A percentile compares a stretch with the other conserved stretches of the same genome.
Conservation (phyloP, 176 grass and related monocot species). For the Olyra latifolia region DNA sequence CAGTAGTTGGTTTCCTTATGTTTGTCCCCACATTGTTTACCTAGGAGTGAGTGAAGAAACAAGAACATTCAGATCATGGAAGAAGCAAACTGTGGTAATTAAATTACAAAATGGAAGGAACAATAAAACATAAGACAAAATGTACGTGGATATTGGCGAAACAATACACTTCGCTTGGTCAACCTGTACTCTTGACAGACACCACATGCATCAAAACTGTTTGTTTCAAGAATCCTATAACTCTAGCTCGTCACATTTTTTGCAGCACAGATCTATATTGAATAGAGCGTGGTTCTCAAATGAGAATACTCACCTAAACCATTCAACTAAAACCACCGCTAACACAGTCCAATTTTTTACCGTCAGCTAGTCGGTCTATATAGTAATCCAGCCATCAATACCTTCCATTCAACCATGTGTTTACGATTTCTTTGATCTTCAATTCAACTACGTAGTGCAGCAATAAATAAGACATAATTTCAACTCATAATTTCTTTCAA, state of each 20-base stretch:
- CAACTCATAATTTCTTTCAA: not conserved
- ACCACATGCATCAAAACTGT: not conserved
- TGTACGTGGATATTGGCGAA: not conserved
- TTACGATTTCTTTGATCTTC: not conserved
- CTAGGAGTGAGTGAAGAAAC: conserved; percentile 38
- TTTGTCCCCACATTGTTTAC: conserved; percentile 89
- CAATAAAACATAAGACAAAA: not conserved
- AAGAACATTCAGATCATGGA: not conserved
- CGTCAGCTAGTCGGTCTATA: not conserved
- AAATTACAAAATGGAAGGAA: not conserved
- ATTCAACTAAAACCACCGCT: not conserved
- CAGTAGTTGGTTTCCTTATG: conserved; percentile 55
- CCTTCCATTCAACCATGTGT: not conserved
- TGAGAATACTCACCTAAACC: too few relatives aligned
- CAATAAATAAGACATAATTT: not conserved
- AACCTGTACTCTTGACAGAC: not conserved
- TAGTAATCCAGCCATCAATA: not conserved
- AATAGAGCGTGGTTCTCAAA: too few relatives aligned
- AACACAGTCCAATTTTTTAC: not conserved
- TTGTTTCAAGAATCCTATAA: not conserved
- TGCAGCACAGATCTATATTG: not conserved
- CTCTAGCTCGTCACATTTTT: not conserved
- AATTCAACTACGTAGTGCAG: not conserved
- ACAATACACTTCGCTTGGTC: not conserved
- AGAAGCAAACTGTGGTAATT: not conserved